These are phyloP conservation scores for Tricholoma flavovirens DNA, from an alignment of 768 basidiomycete species.

Conservation along the genomic window DNA sequence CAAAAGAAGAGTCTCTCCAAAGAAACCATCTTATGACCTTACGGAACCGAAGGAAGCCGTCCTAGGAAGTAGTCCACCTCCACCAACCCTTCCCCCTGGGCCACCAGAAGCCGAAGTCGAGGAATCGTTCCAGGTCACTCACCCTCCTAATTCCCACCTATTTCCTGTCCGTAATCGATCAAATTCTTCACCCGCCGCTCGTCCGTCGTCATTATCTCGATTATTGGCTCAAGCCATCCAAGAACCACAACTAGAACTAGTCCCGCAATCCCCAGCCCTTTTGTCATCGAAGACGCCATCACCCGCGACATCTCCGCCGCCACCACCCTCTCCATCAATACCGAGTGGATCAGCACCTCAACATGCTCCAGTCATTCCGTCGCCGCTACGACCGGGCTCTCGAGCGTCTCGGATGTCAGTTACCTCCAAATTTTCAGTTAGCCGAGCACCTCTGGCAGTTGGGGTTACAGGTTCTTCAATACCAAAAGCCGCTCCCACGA, in stretches of 20 bases:
- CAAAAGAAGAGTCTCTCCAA: conserved; percentile 51
- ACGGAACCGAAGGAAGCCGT: conserved; percentile 27
- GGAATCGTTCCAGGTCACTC: conserved; percentile 60
- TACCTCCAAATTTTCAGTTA: conserved; percentile 62
- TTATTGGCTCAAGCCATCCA: conserved; percentile 68
- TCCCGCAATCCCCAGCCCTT: conserved; percentile 22
- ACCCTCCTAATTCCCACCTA: conserved; percentile 61
- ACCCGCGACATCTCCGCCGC: conserved; percentile 27
- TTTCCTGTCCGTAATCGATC: conserved; percentile 60
- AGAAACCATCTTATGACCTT: conserved; percentile 43
- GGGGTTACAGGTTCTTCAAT: conserved; percentile 35
- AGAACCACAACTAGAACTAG: conserved; percentile 27
- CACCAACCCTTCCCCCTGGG: conserved; percentile 47
- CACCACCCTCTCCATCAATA: conserved; percentile 32
- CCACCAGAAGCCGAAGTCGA: conserved; percentile 70
- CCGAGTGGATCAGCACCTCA: conserved; percentile 31
- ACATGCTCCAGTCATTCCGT: conserved; percentile 33
- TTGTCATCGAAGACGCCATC: conserved; percentile 20
- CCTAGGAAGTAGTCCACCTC: conserved; percentile 25
- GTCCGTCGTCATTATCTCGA: conserved; percentile 75
- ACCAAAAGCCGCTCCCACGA: conserved; percentile 62
- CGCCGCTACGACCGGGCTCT: conserved; percentile 67
- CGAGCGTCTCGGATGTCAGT: conserved; percentile 65
- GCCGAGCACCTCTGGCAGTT: conserved; percentile 51
- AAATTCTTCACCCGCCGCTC: conserved; percentile 62